phyloP scores from a whole-genome alignment of 768 basidiomycete genomes.

The Austroboletus eburneus region DNA sequence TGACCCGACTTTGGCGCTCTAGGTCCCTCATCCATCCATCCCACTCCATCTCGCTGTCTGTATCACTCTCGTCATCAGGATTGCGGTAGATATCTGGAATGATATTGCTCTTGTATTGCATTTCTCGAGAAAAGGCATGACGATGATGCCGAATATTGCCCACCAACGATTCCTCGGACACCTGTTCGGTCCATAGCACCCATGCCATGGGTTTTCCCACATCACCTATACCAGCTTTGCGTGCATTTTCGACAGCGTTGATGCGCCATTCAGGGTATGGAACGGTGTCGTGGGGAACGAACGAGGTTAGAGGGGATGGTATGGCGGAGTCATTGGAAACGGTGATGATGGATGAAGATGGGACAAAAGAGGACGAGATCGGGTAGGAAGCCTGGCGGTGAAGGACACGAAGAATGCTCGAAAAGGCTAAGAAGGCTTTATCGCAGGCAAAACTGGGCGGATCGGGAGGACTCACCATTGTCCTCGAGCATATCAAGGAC shows the following conservation, averaged over 20 bases:
- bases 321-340: slow-evolving; percentile 37
- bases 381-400: slow-evolving; percentile 39
- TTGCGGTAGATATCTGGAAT: slow-evolving; percentile 10
- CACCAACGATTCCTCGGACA: slow-evolving; percentile 13
- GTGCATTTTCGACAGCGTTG: slow-evolving; percentile 46
- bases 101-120: slow-evolving; percentile 15
- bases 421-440: slow-evolving; percentile 35
- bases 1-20: slow-evolving; percentile 33
- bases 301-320: slow-evolving; percentile 8
- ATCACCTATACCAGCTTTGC: slow-evolving; percentile 56
- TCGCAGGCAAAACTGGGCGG: not conserved
- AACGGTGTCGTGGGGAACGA: slow-evolving; percentile 34
- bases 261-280: slow-evolving; percentile 69
- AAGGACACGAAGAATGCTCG: slow-evolving; percentile 48
- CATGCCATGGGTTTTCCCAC: slow-evolving; percentile 51
- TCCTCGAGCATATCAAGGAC: slow-evolving; percentile 50
- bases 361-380: slow-evolving; percentile 41
- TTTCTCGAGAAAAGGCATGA: slow-evolving; percentile 20
- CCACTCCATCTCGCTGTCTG: slow-evolving; percentile 61
- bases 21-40: slow-evolving; percentile 62
- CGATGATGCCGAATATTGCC: slow-evolving; percentile 23
- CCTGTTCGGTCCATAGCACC: slow-evolving; percentile 34
- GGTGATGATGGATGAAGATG: slow-evolving; percentile 49
- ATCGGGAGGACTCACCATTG: slow-evolving; percentile 27
- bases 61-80: slow-evolving; percentile 36